Evolutionary conservation across 441 rosid genomes (phyloP).

Genomic region (Dalechampia spathulata): DNA sequence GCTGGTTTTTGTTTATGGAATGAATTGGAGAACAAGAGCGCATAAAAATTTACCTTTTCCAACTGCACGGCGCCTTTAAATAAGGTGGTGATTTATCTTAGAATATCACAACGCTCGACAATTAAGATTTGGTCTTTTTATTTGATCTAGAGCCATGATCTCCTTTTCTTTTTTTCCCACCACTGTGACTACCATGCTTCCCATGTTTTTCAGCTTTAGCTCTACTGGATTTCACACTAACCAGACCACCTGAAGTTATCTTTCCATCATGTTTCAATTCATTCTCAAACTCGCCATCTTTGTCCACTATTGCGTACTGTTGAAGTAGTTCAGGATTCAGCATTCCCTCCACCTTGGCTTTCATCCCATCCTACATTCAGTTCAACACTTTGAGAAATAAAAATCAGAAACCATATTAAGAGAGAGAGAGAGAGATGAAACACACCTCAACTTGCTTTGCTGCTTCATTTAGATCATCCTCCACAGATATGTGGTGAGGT

Average conservation of each 20-base stretch:
- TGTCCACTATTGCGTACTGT: slow-evolving; percentile 55
- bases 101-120: neutral
- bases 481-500: slow-evolving; percentile 77
- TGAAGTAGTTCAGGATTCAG: slow-evolving; percentile 59
- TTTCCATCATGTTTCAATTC: slow-evolving; percentile 57
- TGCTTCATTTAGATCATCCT: slow-evolving; percentile 85
- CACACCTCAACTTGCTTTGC: slow-evolving; percentile 84
- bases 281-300: slow-evolving; percentile 56
- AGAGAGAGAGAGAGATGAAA: neutral
- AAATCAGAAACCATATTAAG: neutral
- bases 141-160: slow-evolving; percentile 39
- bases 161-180: slow-evolving; percentile 57
- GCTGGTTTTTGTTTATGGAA: too few species aligned
- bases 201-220: slow-evolving; percentile 32
- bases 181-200: slow-evolving; percentile 36
- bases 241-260: slow-evolving; percentile 43
- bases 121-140: slow-evolving; percentile 53
- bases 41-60: neutral
- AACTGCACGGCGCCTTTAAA: neutral
- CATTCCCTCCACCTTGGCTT: slow-evolving; percentile 42
- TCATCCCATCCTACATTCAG: slow-evolving; percentile 58
- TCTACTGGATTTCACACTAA: slow-evolving; percentile 63
- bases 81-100: neutral
- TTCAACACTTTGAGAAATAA: neutral
- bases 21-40: too few species aligned